Percentiles rank a stretch among this genome's conserved stretches.
Evolutionary conservation across 1,284 basidiomycete genomes (phyloP).

Genomic region (Bjerkandera adusta): DNA sequence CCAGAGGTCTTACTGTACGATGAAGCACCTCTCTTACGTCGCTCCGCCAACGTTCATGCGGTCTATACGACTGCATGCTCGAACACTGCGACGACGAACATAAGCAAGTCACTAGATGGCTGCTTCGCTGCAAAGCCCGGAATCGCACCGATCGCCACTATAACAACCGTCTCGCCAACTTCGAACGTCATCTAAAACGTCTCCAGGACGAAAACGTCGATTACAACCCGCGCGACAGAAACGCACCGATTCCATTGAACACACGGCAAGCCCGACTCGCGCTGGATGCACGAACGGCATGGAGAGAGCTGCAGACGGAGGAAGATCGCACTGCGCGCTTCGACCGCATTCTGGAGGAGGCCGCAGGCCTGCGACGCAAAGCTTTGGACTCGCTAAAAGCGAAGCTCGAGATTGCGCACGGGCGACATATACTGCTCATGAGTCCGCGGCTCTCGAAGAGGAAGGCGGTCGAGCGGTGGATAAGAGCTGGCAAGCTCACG

Average conservation of each 20-base stretch:
- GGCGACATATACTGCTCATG: background rate
- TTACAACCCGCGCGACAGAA: background rate
- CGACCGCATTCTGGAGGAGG: background rate
- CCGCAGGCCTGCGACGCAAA: background rate
- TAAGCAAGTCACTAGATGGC: background rate
- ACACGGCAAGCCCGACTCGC: background rate
- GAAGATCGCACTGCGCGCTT: background rate
- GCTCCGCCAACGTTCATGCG: background rate
- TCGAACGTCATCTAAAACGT: background rate
- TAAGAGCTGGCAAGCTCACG: background rate
- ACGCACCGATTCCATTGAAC: background rate
- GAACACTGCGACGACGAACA: background rate
- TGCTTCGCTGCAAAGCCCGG: background rate
- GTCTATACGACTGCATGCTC: background rate
- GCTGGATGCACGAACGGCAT: background rate
- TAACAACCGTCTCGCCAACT: background rate
- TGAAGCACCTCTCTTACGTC: background rate
- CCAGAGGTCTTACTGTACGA: background rate
- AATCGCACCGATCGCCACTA: background rate
- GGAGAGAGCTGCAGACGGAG: background rate
- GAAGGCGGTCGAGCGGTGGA: background rate
- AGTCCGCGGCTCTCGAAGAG: background rate
- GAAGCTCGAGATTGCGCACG: background rate
- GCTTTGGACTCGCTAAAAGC: background rate
- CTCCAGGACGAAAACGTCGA: background rate